Evolutionary conservation across 2,329 filamentous ascomycete species (phyloP).

Genomic region (Arthrobotrys conoides): DNA sequence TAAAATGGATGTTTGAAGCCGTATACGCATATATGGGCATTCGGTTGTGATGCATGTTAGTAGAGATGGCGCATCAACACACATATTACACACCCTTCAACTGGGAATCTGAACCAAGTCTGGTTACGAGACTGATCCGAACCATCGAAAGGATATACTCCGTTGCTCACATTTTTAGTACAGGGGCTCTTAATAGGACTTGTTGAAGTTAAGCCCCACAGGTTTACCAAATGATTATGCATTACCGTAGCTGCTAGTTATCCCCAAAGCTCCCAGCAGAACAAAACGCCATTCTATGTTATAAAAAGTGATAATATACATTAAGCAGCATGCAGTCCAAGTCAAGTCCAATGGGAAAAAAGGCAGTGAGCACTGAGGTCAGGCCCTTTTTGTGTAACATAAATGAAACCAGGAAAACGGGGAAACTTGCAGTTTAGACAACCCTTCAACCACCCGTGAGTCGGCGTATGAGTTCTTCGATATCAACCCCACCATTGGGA

Average conservation of each 20-base stretch:
- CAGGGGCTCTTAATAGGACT: not conserved
- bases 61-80: not conserved
- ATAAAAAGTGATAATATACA: conserved; percentile 22
- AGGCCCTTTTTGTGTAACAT: not conserved
- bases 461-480: conserved; percentile 57
- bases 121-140: no score
- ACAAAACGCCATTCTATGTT: conserved; percentile 17
- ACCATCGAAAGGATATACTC: no score
- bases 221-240: conserved; percentile 13
- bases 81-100: not conserved
- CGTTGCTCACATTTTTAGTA: no score
- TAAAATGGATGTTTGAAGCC: no score
- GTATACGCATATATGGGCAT: no score
- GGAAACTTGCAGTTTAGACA: not conserved
- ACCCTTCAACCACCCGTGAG: conserved; percentile 35
- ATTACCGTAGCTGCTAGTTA: conserved; percentile 5
- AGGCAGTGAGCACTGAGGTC: not conserved
- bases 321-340: not conserved
- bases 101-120: no score
- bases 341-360: not conserved
- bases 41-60: no score
- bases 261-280: conserved; percentile 12
- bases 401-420: not conserved
- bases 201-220: not conserved
- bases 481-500: conserved; percentile 38